These are phyloP conservation scores for Petunia secreta DNA, from an alignment of 257 asterid species.

Conservation along the genomic window DNA sequence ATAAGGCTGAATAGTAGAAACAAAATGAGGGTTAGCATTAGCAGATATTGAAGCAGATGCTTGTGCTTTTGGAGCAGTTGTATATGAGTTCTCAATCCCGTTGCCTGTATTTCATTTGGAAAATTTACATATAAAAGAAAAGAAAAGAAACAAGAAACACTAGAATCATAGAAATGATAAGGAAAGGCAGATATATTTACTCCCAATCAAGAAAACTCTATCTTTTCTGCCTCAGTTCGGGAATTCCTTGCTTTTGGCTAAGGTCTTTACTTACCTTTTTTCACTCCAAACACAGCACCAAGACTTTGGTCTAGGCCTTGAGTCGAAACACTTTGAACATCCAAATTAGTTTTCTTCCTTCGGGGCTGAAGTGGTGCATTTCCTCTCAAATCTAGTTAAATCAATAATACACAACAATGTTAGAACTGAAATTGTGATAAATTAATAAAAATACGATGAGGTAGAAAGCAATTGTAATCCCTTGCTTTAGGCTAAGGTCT, in stretches of 20 bases:
- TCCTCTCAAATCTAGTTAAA: slow-evolving; percentile 17
- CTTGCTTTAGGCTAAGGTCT: no score
- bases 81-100: neutral
- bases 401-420: neutral
- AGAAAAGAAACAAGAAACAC: neutral
- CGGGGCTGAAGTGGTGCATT: neutral
- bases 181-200: neutral
- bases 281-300: no score
- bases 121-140: neutral
- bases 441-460: neutral
- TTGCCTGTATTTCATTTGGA: neutral
- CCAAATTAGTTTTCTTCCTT: neutral
- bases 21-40: neutral
- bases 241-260: no score
- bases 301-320: no score
- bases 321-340: neutral
- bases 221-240: no score
- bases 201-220: no score
- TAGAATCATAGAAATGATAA: neutral
- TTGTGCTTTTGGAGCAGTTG: slow-evolving; percentile 5
- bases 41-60: neutral
- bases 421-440: neutral
- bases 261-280: no score
- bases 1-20: neutral
- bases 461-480: neutral